These are phyloP conservation scores for Thermothelomyces thermophilus DNA, from an alignment of 2,329 filamentous ascomycete genomes.

Conservation along the genomic window DNA sequence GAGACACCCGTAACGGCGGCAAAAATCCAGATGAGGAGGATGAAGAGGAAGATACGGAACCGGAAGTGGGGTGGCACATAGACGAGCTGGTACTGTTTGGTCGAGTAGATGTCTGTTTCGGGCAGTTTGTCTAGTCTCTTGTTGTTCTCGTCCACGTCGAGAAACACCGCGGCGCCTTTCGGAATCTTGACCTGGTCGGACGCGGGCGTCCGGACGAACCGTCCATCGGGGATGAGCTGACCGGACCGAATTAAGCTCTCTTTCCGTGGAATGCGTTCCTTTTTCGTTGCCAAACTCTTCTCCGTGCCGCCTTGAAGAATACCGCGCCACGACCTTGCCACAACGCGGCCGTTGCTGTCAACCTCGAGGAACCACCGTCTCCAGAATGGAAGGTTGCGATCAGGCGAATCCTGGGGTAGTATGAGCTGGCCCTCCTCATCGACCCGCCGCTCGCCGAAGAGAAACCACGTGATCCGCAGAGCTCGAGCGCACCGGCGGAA, in stretches of 20 bases:
- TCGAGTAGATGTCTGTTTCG: constrained; percentile 46
- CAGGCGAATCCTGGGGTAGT: constrained; percentile 33
- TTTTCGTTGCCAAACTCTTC: constrained; percentile 31
- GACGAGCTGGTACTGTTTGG: constrained; percentile 60
- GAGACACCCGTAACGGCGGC: constrained; percentile 80
- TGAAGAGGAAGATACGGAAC: constrained; percentile 73
- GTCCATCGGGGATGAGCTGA: constrained; percentile 62
- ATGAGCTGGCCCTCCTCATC: constrained; percentile 74
- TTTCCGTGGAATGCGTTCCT: constrained; percentile 37
- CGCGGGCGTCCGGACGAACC: constrained; percentile 84
- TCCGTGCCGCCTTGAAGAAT: constrained; percentile 44
- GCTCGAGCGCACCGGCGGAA: constrained; percentile 77
- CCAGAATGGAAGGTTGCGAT: constrained; percentile 34
- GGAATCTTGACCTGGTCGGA: constrained; percentile 93
- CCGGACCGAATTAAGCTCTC: constrained; percentile 39
- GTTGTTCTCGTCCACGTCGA: constrained; percentile 65
- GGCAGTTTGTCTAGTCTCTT: constrained; percentile 53
- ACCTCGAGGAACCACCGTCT: constrained; percentile 42
- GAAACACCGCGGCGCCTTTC: constrained; percentile 74
- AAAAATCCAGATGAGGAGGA: constrained; percentile 87
- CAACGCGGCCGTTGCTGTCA: constrained; percentile 36
- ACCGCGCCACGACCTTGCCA: constrained; percentile 52
- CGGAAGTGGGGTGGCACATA: constrained; percentile 84
- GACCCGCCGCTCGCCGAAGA: constrained; percentile 74
- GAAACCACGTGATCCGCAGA: constrained; percentile 80